Conservation (phyloP, 2,329 filamentous ascomycete genomes). For the Cordyceps pruinosa region DNA sequence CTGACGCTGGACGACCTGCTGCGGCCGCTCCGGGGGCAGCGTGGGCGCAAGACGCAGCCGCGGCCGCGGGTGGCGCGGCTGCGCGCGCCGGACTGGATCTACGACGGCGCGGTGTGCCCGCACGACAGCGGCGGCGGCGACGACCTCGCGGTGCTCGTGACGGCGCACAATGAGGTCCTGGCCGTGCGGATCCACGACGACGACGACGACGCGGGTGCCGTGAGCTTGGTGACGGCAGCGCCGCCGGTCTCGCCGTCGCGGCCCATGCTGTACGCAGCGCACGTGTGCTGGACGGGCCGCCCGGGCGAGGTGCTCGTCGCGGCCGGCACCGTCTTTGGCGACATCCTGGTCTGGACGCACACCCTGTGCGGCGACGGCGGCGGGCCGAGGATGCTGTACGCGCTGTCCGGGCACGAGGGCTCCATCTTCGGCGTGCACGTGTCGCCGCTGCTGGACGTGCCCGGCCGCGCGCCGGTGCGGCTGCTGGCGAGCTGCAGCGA, state of each 20-base stretch:
- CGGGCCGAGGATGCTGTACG: conserved; percentile 40
- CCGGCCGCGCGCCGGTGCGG: conserved; percentile 37
- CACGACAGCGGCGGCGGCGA: too few relatives aligned
- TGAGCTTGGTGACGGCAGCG: conserved; percentile 34
- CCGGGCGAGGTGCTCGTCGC: conserved; percentile 63
- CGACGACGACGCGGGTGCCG: too few relatives aligned
- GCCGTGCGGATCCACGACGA: conserved; percentile 33
- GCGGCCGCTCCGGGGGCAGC: neutral
- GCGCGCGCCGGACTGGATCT: conserved; percentile 66
- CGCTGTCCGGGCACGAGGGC: conserved; percentile 70
- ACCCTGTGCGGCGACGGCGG: conserved; percentile 16
- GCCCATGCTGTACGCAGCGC: conserved; percentile 82
- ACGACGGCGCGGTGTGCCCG: conserved; percentile 55
- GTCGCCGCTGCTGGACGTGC: conserved; percentile 45
- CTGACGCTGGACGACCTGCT: neutral
- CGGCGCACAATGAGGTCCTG: conserved; percentile 79
- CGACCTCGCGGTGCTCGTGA: conserved; percentile 56
- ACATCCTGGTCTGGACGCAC: conserved; percentile 85
- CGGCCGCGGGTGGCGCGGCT: conserved; percentile 27
- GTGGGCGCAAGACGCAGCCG: neutral
- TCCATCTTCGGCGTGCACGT: conserved; percentile 89
- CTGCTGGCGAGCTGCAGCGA: conserved; percentile 92
- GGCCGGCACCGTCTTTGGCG: conserved; percentile 88
- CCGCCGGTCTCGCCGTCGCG: conserved; percentile 58
- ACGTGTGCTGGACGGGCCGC: conserved; percentile 56